A percentile compares a stretch with the other conserved stretches of the same genome.
phyloP scores from a whole-genome alignment of 2,329 filamentous ascomycete species.

The Botrytis galanthina region DNA sequence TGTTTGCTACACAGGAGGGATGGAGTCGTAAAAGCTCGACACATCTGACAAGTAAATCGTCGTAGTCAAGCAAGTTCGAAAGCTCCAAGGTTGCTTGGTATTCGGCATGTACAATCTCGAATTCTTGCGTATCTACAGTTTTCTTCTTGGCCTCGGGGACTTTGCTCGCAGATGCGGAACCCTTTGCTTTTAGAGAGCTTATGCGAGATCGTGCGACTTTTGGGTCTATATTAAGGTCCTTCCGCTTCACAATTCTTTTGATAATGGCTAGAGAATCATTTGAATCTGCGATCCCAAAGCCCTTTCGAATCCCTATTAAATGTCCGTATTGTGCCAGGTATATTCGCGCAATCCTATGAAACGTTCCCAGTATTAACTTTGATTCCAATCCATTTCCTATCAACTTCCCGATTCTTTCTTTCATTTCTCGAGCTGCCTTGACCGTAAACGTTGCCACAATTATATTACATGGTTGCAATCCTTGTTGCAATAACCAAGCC shows the following conservation, averaged over 20 bases:
- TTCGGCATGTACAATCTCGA: constrained; percentile 67
- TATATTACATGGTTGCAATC: constrained; percentile 78
- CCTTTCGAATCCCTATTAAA: constrained; percentile 74
- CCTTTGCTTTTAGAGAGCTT: constrained; percentile 62
- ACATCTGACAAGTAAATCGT: constrained; percentile 84
- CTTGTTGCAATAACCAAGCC: constrained; percentile 77
- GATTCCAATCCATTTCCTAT: constrained; percentile 74
- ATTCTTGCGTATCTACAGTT: constrained; percentile 58
- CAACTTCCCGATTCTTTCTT: constrained; percentile 75
- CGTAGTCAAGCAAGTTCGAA: constrained; percentile 88
- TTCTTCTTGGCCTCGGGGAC: constrained; percentile 24
- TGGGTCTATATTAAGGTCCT: constrained; percentile 66
- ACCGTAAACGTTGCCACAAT: constrained; percentile 97
- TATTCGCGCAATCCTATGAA: constrained; percentile 86
- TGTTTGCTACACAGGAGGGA: constrained; percentile 80
- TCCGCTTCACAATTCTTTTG: constrained; percentile 76
- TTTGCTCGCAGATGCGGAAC: constrained; percentile 35
- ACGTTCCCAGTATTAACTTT: constrained; percentile 83
- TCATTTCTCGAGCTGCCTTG: constrained; percentile 93
- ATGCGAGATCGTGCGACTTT: constrained; percentile 72
- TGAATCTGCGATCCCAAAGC: constrained; percentile 89
- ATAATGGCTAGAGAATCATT: constrained; percentile 77
- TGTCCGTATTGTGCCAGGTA: constrained; percentile 84
- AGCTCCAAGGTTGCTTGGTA: constrained; percentile 74
- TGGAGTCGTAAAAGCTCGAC: constrained; percentile 71